Evolutionary conservation across 2,329 filamentous ascomycete species (phyloP), one percentile per base, ranked within the genome.

Genomic region (Phaeosphaeria sp.): DNA sequence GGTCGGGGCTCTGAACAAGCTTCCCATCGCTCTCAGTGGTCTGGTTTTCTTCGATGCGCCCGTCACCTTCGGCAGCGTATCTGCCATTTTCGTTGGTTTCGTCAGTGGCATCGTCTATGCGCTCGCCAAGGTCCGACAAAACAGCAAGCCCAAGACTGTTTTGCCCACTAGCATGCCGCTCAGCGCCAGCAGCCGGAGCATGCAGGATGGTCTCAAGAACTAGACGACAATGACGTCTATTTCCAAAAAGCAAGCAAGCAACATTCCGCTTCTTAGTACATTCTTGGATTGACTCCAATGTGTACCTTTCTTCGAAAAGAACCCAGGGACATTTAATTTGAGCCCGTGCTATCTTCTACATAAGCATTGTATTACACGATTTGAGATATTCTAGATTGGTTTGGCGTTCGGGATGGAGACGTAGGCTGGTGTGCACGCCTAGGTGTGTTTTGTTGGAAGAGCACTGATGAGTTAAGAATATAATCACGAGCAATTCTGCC

Each of bases 1-100:
- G 94, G 95, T 98, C 55, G 95, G 95, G 61, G 92, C 94, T 18
- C 84, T 99, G 72, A 99, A 99, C 86, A 99, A 99, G 84, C 89
- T 99, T 30, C 95, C 95, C 43, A 93, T 99, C 68, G 95, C 95
- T 54, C 78, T 99, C 66, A 94, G 90, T 63, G 95, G 95, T 25
- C 86, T 99, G 42, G 80, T 99, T 71, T 99, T 99, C 85, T 99
- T 99, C 80, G 87, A 95, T 61, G 93, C 93, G 0, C 93, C 95
- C 0, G 91, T 97, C 68, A 98, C 95, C 0, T 86, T 97, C 61
- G 93, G 92, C 68, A 95, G 92, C 74, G 91, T 97, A 11, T 92
- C 92, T 21, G 95, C 95, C 68, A 98, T 99, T 72, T 84, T 89
- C 60, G 85, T 99, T 57, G 95, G 94, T 36, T 98, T 97, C 78